Conservation (phyloP, 1,284 basidiomycete genomes). For the Pascua guehoae region DNA sequence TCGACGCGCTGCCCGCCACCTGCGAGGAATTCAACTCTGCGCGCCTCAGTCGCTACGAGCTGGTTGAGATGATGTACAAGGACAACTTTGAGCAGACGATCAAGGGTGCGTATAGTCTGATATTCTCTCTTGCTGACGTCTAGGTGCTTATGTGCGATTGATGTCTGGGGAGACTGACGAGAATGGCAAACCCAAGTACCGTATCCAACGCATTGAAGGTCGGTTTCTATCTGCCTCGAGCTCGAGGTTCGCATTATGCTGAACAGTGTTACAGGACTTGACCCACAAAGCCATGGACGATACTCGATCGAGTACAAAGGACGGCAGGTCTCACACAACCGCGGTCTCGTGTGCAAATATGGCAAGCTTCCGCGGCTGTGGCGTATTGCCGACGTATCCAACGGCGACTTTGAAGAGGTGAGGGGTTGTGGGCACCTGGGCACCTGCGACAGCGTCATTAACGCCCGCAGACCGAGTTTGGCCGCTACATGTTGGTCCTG, state of each 20-base stretch:
- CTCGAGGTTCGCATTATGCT: slow-evolving; percentile 10
- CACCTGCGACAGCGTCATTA: background rate
- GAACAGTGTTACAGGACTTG: slow-evolving; percentile 5
- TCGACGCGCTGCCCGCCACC: slow-evolving; percentile 60
- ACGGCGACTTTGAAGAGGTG: slow-evolving; percentile 61
- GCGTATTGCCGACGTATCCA: slow-evolving; percentile 76
- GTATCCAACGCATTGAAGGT: slow-evolving; percentile 51
- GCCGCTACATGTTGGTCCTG: slow-evolving; percentile 57
- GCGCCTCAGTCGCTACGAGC: slow-evolving; percentile 74
- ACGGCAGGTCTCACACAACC: slow-evolving; percentile 53
- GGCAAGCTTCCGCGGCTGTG: slow-evolving; percentile 61
- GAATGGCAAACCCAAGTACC: slow-evolving; percentile 63
- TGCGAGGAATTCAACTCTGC: slow-evolving; percentile 64
- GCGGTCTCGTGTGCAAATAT: slow-evolving; percentile 65
- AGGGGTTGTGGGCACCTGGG: slow-evolving; percentile 20
- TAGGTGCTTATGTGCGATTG: slow-evolving; percentile 77
- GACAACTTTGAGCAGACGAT: slow-evolving; percentile 30
- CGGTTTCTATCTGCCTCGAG: background rate
- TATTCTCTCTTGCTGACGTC: background rate
- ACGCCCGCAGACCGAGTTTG: slow-evolving; percentile 64
- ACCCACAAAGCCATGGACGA: slow-evolving; percentile 40
- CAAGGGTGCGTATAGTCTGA: slow-evolving; percentile 16
- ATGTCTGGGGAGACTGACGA: slow-evolving; percentile 57
- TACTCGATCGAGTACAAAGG: slow-evolving; percentile 70
- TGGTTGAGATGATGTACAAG: slow-evolving; percentile 54